phyloP scores from a whole-genome alignment of 2,329 filamentous ascomycete genomes.

The Dactylellina haptotyla region DNA sequence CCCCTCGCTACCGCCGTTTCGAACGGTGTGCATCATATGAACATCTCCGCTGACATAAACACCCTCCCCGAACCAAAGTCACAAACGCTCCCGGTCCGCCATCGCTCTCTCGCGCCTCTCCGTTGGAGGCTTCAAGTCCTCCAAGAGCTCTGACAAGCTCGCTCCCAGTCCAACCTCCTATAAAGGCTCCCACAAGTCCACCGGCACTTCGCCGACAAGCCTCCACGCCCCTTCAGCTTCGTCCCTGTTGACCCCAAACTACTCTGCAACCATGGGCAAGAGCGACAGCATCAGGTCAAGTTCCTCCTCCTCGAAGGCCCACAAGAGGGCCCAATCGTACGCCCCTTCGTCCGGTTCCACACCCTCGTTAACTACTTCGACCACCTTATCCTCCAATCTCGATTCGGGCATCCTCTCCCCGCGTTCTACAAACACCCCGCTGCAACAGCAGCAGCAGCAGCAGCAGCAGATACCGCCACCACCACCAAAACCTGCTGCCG shows the following conservation, averaged over 20 bases:
- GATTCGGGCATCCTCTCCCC: neutral
- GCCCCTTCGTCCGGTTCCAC: constrained; percentile 30
- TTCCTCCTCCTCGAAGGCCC: constrained; percentile 32
- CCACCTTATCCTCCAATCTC: constrained; percentile 7
- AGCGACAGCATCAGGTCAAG: constrained; percentile 39
- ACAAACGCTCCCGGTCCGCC: constrained; percentile 46
- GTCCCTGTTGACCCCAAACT: neutral
- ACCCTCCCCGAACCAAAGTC: too few relatives aligned
- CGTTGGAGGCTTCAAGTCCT: constrained; percentile 25
- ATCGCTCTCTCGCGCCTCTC: constrained; percentile 46
- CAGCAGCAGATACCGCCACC: neutral
- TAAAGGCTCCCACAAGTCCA: constrained; percentile 10
- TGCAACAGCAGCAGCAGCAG: neutral
- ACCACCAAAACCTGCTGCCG: neutral
- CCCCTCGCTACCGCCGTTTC: too few relatives aligned
- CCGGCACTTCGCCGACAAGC: constrained; percentile 62
- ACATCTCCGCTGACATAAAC: constrained; percentile 27
- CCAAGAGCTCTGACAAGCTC: constrained; percentile 49
- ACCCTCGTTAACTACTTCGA: constrained; percentile 16
- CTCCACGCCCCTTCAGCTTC: constrained; percentile 63
- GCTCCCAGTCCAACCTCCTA: constrained; percentile 21
- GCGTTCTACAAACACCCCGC: neutral
- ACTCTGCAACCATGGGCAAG: constrained; percentile 30
- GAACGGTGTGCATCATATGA: constrained; percentile 13
- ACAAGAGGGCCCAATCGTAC: constrained; percentile 48